Percentiles rank a stretch among this genome's conserved stretches.
Evolutionary conservation across 306 rosid species (phyloP).

Genomic region (Prunus armeniaca): DNA sequence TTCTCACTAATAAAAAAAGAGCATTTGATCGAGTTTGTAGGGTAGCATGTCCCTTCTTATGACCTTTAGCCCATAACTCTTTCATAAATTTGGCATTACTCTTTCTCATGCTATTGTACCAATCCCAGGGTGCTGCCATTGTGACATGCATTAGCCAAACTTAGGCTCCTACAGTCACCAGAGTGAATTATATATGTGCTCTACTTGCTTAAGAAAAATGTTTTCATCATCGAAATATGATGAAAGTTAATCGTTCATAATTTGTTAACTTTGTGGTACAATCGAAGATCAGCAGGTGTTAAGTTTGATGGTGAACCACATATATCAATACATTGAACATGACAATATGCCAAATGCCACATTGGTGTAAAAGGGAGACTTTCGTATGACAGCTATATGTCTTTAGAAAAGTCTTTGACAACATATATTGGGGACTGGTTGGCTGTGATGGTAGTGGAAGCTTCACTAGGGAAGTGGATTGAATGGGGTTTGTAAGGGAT

Average conservation of each 20-base stretch:
- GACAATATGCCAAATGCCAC: constrained; percentile 14
- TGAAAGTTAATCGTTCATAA: too few species aligned
- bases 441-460: constrained; percentile 37
- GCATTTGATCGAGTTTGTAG: constrained; percentile 2
- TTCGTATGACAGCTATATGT: constrained; percentile 31
- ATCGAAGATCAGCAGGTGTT: too few species aligned
- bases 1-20: background rate
- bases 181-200: background rate
- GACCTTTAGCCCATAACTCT: constrained; percentile 4
- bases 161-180: background rate
- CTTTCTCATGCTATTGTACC: background rate
- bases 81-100: background rate
- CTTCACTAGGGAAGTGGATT: constrained; percentile 40
- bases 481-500: constrained; percentile 17
- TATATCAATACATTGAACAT: too few species aligned
- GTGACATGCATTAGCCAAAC: background rate
- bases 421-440: constrained; percentile 24
- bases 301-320: too few species aligned
- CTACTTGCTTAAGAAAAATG: background rate
- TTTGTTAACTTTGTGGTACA: too few species aligned
- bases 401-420: constrained; percentile 29
- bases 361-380: constrained; percentile 11
- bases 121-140: constrained; percentile 10
- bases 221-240: too few species aligned
- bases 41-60: constrained; percentile 6